These are phyloP conservation scores for Xylaria telfairii DNA, from an alignment of 495 filamentous ascomycete genomes.

Conservation along the genomic window DNA sequence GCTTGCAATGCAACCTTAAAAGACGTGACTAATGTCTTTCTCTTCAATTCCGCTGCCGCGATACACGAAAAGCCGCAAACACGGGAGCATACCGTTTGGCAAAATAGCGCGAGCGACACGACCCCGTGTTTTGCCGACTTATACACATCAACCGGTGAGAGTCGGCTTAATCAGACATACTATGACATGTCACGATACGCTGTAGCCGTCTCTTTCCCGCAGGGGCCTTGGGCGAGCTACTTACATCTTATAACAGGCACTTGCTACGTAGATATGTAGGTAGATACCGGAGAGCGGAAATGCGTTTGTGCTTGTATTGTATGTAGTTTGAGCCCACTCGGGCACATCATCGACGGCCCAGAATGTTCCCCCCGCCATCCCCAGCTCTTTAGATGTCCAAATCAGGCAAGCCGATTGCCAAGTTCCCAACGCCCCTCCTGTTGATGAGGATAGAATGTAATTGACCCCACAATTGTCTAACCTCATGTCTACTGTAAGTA, in stretches of 20 bases:
- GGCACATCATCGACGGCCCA: constrained; percentile 20
- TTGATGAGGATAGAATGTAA: constrained; percentile 7
- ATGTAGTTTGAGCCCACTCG: background rate
- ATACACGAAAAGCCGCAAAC: constrained; percentile 12
- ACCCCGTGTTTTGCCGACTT: constrained; percentile 9
- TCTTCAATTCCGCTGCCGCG: constrained; percentile 1
- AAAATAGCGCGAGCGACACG: background rate
- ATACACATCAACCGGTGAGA: constrained; percentile 7
- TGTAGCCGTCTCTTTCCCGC: background rate
- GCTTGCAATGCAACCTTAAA: constrained; percentile 16
- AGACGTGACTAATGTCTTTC: background rate
- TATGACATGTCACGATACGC: background rate
- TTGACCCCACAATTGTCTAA: background rate
- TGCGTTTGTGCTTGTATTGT: background rate
- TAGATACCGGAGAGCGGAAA: background rate
- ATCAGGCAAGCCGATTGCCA: constrained; percentile 15
- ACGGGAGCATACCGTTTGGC: background rate
- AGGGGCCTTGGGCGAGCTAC: background rate
- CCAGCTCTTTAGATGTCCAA: background rate
- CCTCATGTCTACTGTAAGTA: background rate
- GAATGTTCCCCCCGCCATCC: constrained; percentile 19
- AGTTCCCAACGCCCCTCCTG: background rate
- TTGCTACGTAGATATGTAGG: background rate
- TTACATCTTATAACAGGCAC: background rate
- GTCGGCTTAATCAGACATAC: background rate